Evolutionary conservation across 352 stramenopile genomes (phyloP), one percentile per base, ranked within the genome.

Genomic region (Phytophthora macrochlamydospora): DNA sequence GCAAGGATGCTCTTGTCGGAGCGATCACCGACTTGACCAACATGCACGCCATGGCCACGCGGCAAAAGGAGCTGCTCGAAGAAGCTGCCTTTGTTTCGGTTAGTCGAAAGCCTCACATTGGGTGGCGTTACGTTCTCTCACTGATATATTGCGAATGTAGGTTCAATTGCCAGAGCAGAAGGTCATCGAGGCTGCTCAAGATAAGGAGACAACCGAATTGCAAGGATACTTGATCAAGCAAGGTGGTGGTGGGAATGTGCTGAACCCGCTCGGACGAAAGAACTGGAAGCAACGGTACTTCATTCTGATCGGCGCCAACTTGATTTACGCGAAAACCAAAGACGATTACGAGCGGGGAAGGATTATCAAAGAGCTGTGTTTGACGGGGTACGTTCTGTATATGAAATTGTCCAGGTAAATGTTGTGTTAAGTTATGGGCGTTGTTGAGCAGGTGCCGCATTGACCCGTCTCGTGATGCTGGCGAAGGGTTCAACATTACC

Each of bases 281-380:
- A 94, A 94, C 67, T 96, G 88, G 88, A 96, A 96, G 71, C 86
- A 94, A 62, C 78, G 88, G 32, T 96, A 94, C 69, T 96, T 96
- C 61, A 92, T 94, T 64, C 72, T 96, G 30, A 80, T 81, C 29
- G 83, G 80, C 2, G 59, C 75, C 24, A 90, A 79, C 32, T 66
- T 96, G 43, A 85, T 89, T 51, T 96, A 96, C 56, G 88, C 88
- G 1, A 92, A 85, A 61, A 92, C 86, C 0, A 94, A 94, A 46
- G 88, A 96, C 58, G 88, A 96, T 48, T 94, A 96, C 49, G 88
- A 96, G 55, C 88, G 88, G 29, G 88, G 88, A 28, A 81, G 79
- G 31, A 94, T 96, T 57, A 93, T 96, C 71, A 94, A 94, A 60
- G 87, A 94, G 51, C 67, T 96, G 18, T 85, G 76, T 45, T 72